Percentiles rank a stretch among this genome's conserved stretches.
phyloP scores from a whole-genome alignment of 2,329 filamentous ascomycete species.

The Diaporthe citrichinensis region DNA sequence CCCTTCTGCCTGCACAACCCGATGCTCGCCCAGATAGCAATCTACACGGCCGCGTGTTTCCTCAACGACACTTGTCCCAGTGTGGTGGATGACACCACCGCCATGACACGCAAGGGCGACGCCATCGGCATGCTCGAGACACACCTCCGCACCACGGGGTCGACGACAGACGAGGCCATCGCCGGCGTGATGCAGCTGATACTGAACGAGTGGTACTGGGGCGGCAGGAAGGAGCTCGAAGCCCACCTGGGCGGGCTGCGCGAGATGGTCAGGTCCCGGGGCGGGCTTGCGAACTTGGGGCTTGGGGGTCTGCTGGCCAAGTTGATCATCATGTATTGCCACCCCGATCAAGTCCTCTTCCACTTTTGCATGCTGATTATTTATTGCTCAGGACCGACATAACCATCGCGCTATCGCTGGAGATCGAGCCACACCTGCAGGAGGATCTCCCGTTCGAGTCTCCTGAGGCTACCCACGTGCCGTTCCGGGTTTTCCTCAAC shows the following conservation, averaged over 20 bases:
- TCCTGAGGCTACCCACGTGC: slow-evolving; percentile 52
- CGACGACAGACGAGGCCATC: slow-evolving; percentile 61
- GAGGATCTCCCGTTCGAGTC: slow-evolving; percentile 59
- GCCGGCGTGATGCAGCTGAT: slow-evolving; percentile 64
- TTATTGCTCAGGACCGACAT: slow-evolving; percentile 58
- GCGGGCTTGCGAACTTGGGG: slow-evolving; percentile 61
- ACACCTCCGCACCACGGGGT: slow-evolving; percentile 55
- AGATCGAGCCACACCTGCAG: slow-evolving; percentile 59
- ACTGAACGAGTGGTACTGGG: slow-evolving; percentile 69
- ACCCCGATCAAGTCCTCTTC: not conserved
- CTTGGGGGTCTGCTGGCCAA: slow-evolving; percentile 63
- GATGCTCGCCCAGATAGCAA: slow-evolving; percentile 62
- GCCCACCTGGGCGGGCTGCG: slow-evolving; percentile 62
- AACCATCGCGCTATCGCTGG: slow-evolving; percentile 63
- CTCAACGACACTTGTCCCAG: slow-evolving; percentile 62
- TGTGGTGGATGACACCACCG: slow-evolving; percentile 56
- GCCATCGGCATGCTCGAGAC: slow-evolving; percentile 63
- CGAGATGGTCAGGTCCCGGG: slow-evolving; percentile 63
- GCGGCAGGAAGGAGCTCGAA: slow-evolving; percentile 59
- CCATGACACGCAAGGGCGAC: slow-evolving; percentile 59
- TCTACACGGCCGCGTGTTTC: slow-evolving; percentile 67
- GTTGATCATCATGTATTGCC: slow-evolving; percentile 62
- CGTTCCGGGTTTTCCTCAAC: slow-evolving; percentile 61
- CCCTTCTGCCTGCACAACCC: slow-evolving; percentile 65
- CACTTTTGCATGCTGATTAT: slow-evolving; percentile 10